phyloP scores from a whole-genome alignment of 1,284 basidiomycete genomes.

The Rhizoctonia solani region DNA sequence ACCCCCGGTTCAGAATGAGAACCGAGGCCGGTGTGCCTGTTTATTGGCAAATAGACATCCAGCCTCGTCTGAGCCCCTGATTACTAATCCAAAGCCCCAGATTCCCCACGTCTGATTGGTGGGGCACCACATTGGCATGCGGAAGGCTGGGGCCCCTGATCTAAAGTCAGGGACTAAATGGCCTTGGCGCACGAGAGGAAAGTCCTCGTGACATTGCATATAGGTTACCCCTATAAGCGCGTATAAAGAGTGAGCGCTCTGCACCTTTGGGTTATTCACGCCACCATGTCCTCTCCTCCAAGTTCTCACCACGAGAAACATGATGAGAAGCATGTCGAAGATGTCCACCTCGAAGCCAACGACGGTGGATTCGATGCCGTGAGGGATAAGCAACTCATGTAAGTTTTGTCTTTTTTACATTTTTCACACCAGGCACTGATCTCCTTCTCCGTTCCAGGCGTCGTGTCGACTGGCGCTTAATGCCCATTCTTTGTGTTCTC shows the following conservation, averaged over 20 bases:
- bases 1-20: background rate
- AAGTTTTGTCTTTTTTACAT: background rate
- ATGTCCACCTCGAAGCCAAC: background rate
- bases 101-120: conserved; percentile 16
- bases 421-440: background rate
- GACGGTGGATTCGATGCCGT: conserved; percentile 11
- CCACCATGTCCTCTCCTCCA: conserved; percentile 11
- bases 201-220: no score
- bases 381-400: conserved; percentile 8
- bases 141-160: no score
- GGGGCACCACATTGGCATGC: no score
- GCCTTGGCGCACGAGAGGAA: no score
- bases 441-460: no score
- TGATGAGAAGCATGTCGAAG: conserved; percentile 27
- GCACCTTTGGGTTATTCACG: background rate
- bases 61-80: background rate
- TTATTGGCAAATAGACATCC: background rate
- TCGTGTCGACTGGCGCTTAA: conserved; percentile 44
- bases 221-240: no score
- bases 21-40: conserved; percentile 1
- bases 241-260: background rate
- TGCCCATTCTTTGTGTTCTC: conserved; percentile 46
- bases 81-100: background rate
- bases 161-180: no score
- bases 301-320: conserved; percentile 13